These are phyloP conservation scores for Bryoerythrophyllum caledonicum DNA, from an alignment of 225 moss, liverwort and hornwort genomes.

Conservation along the genomic window DNA sequence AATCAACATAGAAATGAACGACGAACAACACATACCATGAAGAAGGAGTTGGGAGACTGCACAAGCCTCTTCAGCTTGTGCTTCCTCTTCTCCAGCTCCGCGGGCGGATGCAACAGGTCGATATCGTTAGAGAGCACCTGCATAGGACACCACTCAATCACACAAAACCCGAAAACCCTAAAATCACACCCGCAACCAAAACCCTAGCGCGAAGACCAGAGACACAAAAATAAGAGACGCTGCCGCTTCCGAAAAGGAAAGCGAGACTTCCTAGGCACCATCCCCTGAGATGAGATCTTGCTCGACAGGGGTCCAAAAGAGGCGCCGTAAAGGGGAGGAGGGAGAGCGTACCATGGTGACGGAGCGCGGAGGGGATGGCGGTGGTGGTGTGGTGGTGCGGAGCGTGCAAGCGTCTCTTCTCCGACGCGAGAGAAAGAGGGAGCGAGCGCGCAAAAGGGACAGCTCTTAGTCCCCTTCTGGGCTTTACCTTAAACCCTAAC, in stretches of 20 bases:
- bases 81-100: constrained; percentile 55
- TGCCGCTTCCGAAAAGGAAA: neutral
- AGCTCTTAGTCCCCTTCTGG: fast-evolving
- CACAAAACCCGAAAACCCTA: constrained; percentile 5
- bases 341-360: constrained; percentile 2
- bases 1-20: neutral
- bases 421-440: neutral
- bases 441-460: neutral
- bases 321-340: too few species aligned
- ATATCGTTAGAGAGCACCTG: constrained; percentile 71
- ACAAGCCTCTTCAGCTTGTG: constrained; percentile 68
- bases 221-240: neutral
- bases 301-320: neutral
- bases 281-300: neutral
- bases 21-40: constrained; percentile 39
- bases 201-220: neutral
- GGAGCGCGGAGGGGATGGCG: neutral
- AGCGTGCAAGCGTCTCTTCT: constrained; percentile 15
- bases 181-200: neutral
- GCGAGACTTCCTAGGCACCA: too few species aligned
- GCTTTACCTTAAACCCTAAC: neutral
- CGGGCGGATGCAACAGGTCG: constrained; percentile 61
- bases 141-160: neutral
- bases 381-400: neutral
- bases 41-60: constrained; percentile 66